Conservation (phyloP, 257 asterid genomes). For the Solanum chmielewskii region DNA sequence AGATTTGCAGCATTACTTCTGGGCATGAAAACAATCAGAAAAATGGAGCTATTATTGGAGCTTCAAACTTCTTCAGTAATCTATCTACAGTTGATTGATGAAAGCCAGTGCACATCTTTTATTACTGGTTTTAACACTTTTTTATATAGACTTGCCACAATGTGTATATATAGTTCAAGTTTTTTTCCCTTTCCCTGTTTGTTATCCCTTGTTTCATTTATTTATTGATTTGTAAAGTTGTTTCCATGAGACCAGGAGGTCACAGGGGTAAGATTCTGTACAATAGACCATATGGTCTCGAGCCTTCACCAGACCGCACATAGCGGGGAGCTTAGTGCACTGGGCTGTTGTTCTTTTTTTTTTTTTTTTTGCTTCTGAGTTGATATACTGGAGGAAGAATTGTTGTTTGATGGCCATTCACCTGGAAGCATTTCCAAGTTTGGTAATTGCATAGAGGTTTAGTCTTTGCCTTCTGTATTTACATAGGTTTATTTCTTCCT, state of each 20-base stretch:
- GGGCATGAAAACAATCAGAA: not conserved
- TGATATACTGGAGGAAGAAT: not conserved
- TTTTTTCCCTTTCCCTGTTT: not conserved
- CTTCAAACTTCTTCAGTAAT: not conserved
- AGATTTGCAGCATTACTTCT: not conserved
- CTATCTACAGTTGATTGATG: not conserved
- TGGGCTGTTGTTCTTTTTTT: not conserved
- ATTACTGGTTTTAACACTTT: not conserved
- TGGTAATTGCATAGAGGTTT: not conserved
- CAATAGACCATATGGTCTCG: not conserved
- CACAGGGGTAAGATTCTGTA: not conserved
- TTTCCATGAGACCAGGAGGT: not conserved
- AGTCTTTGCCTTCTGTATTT: not conserved
- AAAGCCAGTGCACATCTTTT: not conserved
- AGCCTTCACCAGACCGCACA: not conserved
- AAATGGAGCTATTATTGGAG: not conserved
- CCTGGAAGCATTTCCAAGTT: not conserved
- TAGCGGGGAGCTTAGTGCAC: not conserved
- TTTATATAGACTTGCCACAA: not conserved
- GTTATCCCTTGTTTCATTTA: not conserved
- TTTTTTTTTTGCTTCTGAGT: not conserved
- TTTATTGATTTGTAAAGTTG: not conserved
- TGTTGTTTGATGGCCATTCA: not conserved
- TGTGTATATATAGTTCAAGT: not conserved
- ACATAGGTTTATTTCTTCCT: not conserved